A percentile compares a stretch with the other conserved stretches of the same genome.
Evolutionary conservation across 352 stramenopile genomes (phyloP).

Genomic region (Globisporangium lucens): DNA sequence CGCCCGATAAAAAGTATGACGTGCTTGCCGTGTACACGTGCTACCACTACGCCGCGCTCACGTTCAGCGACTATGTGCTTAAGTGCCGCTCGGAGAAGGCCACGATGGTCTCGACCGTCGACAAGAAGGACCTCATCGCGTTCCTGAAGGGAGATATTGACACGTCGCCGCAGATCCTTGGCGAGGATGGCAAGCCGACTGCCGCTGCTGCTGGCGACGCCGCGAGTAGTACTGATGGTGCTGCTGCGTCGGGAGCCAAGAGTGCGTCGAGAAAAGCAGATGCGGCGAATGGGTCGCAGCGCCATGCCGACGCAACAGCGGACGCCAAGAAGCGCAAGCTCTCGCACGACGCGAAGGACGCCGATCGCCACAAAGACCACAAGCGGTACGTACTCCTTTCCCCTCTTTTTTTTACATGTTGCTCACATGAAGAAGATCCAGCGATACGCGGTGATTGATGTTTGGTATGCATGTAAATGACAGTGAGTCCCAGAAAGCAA

Average conservation of each 20-base stretch:
- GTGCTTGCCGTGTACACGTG: conserved; percentile 78
- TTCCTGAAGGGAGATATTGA: conserved; percentile 86
- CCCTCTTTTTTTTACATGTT: neutral
- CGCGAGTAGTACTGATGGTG: neutral
- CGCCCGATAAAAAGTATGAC: conserved; percentile 78
- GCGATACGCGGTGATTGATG: neutral
- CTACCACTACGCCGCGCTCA: conserved; percentile 66
- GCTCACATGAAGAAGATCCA: neutral
- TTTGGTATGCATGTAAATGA: neutral
- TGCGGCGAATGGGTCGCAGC: conserved; percentile 1
- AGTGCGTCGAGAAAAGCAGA: conserved; percentile 16
- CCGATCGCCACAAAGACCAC: conserved; percentile 41
- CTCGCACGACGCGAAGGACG: conserved; percentile 24
- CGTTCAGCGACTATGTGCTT: conserved; percentile 84
- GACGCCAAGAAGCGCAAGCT: conserved; percentile 47
- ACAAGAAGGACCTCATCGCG: conserved; percentile 86
- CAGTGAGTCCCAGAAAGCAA: conserved; percentile 30
- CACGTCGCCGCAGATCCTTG: conserved; percentile 63
- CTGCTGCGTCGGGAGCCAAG: conserved; percentile 2
- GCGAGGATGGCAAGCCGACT: conserved; percentile 18
- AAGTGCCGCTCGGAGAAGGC: conserved; percentile 78
- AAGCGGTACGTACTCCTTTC: conserved; percentile 16
- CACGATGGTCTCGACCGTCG: conserved; percentile 79
- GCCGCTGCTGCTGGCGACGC: neutral
- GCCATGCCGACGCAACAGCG: neutral